Evolutionary conservation across 306 rosid species (phyloP), one percentile per base, ranked within the genome.

Genomic region (Sesbania bispinosa): DNA sequence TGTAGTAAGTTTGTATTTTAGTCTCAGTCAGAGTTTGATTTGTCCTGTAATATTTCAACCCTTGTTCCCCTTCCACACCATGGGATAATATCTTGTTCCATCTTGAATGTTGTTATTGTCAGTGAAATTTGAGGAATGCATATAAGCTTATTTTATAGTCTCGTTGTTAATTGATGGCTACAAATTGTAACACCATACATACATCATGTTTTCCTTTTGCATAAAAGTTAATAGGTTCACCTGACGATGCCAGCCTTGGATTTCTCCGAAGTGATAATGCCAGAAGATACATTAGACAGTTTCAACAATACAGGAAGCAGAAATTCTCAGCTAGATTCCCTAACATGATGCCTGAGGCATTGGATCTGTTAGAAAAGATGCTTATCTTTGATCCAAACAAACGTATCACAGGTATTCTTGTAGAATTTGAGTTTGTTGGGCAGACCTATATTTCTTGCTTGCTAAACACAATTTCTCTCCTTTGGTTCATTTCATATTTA

Each of bases 201-300:
- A 23, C 82, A 70, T 80, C 73, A 20, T 73, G 42, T 70, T 9
- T 65, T 65, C 30, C 80, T 77, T 80, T 63, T 64, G 84, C 55
- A 24, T 55, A 62, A 78, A 83, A 94, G 99, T 87, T 94, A 67
- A 76, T 94, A 82, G 99, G 99, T 67, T 91, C 99, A 75, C 99
- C 99, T 19, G 97, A 91, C 38, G 97, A 94, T 69, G 87, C 96
- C 1, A 91, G 95, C 84, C 96, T 94, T 26, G 97, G 97, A 57
- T 94, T 94, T 81, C 99, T 94, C 69, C 96, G 99, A 80, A 94
- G 99, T 41, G 95, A 94, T 52, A 94, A 94, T 76, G 92, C 99
- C 46, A 88, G 99, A 73, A 87, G 99, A 86, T 91, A 94, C 36
- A 84, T 89, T 61, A 91, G 90, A 76, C 99, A 94, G 86, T 89